Evolutionary conservation across 2,329 filamentous ascomycete species (phyloP).

Genomic region (Diplodia corticola): DNA sequence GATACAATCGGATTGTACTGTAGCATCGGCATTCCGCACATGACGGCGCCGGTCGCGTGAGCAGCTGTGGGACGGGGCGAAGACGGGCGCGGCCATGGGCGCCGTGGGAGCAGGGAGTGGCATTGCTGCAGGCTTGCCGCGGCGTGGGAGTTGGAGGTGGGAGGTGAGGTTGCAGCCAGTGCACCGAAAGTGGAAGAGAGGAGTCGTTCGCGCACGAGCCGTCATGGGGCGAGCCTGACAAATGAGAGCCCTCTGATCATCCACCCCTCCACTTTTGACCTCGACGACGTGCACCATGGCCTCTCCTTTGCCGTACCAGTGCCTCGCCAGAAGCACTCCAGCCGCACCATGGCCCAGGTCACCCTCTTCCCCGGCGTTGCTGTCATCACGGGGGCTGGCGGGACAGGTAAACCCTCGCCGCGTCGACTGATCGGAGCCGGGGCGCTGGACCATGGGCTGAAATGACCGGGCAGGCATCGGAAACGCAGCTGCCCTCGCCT

Average conservation of each 20-base stretch:
- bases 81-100: neutral
- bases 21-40: neutral
- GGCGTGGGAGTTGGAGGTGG: no score
- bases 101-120: no score
- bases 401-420: constrained; percentile 31
- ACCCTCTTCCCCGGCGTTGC: constrained; percentile 33
- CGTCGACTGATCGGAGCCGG: no score
- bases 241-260: neutral
- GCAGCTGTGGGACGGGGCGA: neutral
- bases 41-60: neutral
- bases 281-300: neutral
- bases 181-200: neutral
- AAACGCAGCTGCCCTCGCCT: constrained; percentile 53
- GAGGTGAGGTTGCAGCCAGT: neutral
- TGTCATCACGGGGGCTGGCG: constrained; percentile 38
- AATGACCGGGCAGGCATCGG: constrained; percentile 52
- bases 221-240: neutral
- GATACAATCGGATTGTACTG: neutral
- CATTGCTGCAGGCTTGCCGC: no score
- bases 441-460: neutral
- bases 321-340: neutral
- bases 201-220: neutral
- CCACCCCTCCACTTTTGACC: constrained; percentile 13
- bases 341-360: neutral
- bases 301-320: neutral